Evolutionary conservation across 2,329 filamentous ascomycete genomes (phyloP), one percentile per base, ranked within the genome.

Genomic region (Mollisiaceae sp.): DNA sequence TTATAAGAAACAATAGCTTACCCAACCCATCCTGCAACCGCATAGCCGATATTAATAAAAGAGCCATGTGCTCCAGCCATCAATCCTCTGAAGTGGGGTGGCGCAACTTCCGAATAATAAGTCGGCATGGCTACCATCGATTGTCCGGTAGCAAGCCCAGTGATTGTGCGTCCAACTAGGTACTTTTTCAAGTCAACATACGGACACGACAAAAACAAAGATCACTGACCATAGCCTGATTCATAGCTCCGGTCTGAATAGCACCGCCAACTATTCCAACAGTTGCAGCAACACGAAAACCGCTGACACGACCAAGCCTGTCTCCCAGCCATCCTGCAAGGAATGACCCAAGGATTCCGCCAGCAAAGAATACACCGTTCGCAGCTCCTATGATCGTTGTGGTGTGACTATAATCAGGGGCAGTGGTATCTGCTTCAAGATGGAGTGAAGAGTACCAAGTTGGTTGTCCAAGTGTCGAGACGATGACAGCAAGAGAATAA

Each of bases 161-260:
- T 82, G 65, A 83, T 80, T 66, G 82, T 79, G 52, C 82, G 80
- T 18, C 57, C 82, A 20, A 78, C 73, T 35, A 84, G 41, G 54
- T 62, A 67, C 65, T 67, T 22, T 18, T 4, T 8, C 12, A 39
- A 5, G 35, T 15, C 32, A 60, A 22, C 15, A 43, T 14, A 54
- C 12, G 8, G 36, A 47, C n/a, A 18, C 18, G 14, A 18, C 36
- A 22, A n/a, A 22, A 47, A 8, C 27, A 60, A 20, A 45, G 20
- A 15, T 32, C 12, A 56, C 65, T 58, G 8, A 67, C 65, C 63
- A 65, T 67, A 18, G 59, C 65, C 39, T 62, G 65, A 52, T 65
- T 58, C 15, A 58, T 47, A 32, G 63, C 54, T 4, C 47, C 65
- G 32, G 59, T 65, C 54, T 84, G 80, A 69, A 89, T 66, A 6